A percentile compares a stretch with the other conserved stretches of the same genome.
These are phyloP conservation scores for Oryza rufipogon DNA, from an alignment of 176 grass and related monocot species.

Conservation along the genomic window DNA sequence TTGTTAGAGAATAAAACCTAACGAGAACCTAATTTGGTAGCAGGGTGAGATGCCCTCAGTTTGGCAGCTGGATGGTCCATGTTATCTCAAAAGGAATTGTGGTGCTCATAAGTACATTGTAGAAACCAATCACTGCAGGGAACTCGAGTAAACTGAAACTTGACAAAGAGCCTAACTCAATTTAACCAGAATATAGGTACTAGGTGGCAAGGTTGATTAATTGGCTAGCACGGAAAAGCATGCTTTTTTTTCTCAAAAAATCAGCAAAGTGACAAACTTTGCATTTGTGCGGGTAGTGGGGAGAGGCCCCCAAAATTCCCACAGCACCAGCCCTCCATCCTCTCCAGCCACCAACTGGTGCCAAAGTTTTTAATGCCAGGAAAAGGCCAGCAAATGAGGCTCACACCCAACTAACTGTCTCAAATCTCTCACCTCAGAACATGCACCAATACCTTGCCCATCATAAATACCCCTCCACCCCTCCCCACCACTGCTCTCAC, in stretches of 20 bases:
- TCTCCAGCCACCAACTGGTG: constrained; percentile 54
- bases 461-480: constrained; percentile 57
- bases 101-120: neutral
- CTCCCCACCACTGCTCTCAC: constrained; percentile 38
- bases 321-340: constrained; percentile 19
- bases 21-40: constrained; percentile 43
- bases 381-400: constrained; percentile 68
- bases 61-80: constrained; percentile 30
- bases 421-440: constrained; percentile 62
- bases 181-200: constrained; percentile 23
- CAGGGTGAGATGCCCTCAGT: constrained; percentile 33
- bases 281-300: constrained; percentile 33
- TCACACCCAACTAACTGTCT: constrained; percentile 74
- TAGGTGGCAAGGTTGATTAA: constrained; percentile 27
- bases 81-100: constrained; percentile 17
- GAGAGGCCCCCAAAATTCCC: constrained; percentile 43
- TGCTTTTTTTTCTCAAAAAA: constrained; percentile 46
- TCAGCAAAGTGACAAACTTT: constrained; percentile 53
- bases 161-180: constrained; percentile 33
- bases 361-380: constrained; percentile 61
- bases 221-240: constrained; percentile 28
- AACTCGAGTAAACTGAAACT: constrained; percentile 33
- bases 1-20: constrained; percentile 34
- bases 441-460: constrained; percentile 41
- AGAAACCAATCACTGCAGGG: constrained; percentile 23